A percentile compares a stretch with the other conserved stretches of the same genome.
Evolutionary conservation across 257 asterid genomes (phyloP).

Genomic region (Misopates orontium): DNA sequence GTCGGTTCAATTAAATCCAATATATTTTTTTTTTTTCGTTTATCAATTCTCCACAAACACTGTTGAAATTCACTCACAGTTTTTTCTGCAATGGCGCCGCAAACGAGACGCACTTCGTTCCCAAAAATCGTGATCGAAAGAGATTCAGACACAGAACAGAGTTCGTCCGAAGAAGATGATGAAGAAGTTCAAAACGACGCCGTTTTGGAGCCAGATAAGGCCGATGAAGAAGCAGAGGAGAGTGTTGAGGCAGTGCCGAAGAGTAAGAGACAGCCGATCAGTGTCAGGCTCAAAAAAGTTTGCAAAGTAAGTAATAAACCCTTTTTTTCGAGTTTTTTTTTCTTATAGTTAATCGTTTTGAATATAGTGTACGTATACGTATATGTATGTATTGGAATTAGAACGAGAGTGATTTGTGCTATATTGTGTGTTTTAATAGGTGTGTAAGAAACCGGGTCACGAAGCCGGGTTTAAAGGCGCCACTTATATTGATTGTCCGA

Average conservation of each 20-base stretch:
- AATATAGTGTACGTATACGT: not conserved
- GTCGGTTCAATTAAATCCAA: no score
- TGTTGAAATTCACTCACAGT: not conserved
- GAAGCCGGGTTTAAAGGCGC: constrained; percentile 98
- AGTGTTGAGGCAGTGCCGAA: constrained; percentile 36
- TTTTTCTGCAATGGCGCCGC: constrained; percentile 61
- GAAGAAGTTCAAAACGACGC: constrained; percentile 27
- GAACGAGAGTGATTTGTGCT: not conserved
- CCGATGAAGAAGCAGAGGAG: constrained; percentile 28
- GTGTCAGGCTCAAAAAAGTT: constrained; percentile 73
- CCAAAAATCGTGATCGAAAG: constrained; percentile 72
- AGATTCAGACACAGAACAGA: constrained; percentile 73
- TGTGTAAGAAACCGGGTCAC: constrained; percentile 92
- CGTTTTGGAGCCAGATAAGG: constrained; percentile 39
- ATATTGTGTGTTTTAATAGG: constrained; percentile 37
- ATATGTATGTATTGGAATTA: constrained; percentile 5
- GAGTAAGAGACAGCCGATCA: constrained; percentile 56
- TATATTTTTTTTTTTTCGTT: no score
- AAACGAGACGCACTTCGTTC: constrained; percentile 55
- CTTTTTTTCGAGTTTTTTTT: not conserved
- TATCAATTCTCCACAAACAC: not conserved
- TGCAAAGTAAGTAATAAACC: constrained; percentile 61
- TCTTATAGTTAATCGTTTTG: no score
- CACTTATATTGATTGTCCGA: constrained; percentile 94
- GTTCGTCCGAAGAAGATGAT: constrained; percentile 52